Evolutionary conservation across 2,329 filamentous ascomycete species (phyloP), one percentile per base, ranked within the genome.

Genomic region (Fusarium agapanthi): DNA sequence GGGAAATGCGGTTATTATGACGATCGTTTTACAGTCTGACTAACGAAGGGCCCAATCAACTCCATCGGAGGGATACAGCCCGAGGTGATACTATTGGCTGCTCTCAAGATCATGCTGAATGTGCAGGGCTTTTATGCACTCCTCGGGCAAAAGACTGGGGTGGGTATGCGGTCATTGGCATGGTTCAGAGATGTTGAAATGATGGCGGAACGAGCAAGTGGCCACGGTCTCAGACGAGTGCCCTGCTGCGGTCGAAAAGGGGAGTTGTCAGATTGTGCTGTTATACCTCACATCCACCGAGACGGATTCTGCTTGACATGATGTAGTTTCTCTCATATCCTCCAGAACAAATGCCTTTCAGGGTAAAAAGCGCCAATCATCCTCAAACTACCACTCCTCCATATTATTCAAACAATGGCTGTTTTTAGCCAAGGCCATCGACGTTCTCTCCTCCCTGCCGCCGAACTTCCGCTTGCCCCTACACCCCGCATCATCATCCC

Each of bases 401-500:
- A 1, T 3, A n/a, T 20, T 3, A 26, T 40, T 1, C 16, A 22
- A 24, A 18, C 1, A 71, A 71, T 71, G 67, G 14, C 61, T 8
- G 7, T 15, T 2, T 20, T 13, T 7, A 28, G 40, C 15, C 35
- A 44, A 37, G 5, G 8, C 24, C 24, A 26, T 6, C 47, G 48
- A 7, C 66, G 67, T 9, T 9, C 22, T 28, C 45, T 71, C 24
- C 61, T 71, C 15, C 67, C 67, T 14, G 44, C 67, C n/a, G 2
- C 8, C 11, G 9, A 47, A 6, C 12, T 30, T 6, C 37, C 26
- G 7, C 40, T 16, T 14, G 13, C 6, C 2, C 20, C 51, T 15
- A 7, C 5, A 34, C 24, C 32, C 14, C 61, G 22, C 3, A 2
- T 8, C 1, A 1, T 40, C 16, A 16, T 61, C n/a, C 55, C 18